A percentile compares a stretch with the other conserved stretches of the same genome.
Evolutionary conservation across 2,329 filamentous ascomycete species (phyloP).

Genomic region (Fusarium caatingaense): DNA sequence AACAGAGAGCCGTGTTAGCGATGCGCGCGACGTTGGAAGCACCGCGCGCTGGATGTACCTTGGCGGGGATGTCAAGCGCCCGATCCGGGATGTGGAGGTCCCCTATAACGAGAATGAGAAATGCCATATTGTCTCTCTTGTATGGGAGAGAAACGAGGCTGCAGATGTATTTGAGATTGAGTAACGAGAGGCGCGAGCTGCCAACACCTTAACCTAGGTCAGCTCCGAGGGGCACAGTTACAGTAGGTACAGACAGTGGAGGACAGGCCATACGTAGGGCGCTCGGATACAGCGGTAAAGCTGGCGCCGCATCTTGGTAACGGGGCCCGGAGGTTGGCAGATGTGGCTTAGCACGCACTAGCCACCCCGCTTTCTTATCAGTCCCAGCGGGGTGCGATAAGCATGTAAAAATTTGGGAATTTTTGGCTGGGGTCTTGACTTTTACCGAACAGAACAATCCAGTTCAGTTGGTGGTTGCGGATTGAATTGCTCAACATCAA

Average conservation of each 20-base stretch:
- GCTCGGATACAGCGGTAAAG: conserved; percentile 49
- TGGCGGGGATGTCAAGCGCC: conserved; percentile 89
- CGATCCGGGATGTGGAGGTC: conserved; percentile 95
- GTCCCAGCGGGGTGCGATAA: conserved; percentile 47
- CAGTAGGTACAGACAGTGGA: conserved; percentile 33
- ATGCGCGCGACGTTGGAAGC: conserved; percentile 28
- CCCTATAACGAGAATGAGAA: conserved; percentile 90
- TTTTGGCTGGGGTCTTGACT: conserved; percentile 41
- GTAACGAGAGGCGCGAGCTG: conserved; percentile 38
- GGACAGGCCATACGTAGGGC: not conserved
- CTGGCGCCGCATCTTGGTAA: conserved; percentile 37
- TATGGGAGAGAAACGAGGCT: conserved; percentile 40
- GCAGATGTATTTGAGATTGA: conserved; percentile 36
- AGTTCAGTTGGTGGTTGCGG: conserved; percentile 41
- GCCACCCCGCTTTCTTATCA: conserved; percentile 41
- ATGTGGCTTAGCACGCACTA: conserved; percentile 30
- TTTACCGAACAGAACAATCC: conserved; percentile 49
- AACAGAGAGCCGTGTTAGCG: conserved; percentile 39
- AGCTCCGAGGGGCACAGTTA: conserved; percentile 46
- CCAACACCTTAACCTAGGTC: conserved; percentile 43
- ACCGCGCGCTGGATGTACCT: conserved; percentile 65
- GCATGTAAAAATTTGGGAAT: conserved; percentile 47
- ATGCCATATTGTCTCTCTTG: conserved; percentile 73
- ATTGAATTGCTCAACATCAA: conserved; percentile 47
- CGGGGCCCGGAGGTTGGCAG: conserved; percentile 18